Evolutionary conservation across 306 rosid genomes (phyloP).

Genomic region (Abrus precatorius): DNA sequence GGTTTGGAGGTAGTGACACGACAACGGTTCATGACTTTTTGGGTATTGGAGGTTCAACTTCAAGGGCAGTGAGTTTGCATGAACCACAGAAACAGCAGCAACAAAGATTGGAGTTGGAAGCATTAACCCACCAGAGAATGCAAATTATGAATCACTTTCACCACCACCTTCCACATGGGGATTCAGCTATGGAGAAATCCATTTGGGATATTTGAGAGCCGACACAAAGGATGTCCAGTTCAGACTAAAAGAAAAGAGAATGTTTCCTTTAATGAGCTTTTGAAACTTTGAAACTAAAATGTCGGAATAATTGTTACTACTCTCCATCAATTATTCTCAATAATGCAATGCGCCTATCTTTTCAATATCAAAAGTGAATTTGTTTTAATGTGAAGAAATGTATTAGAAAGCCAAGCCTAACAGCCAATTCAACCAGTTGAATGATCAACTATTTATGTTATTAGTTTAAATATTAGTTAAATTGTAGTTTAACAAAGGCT

Average conservation of each 20-base stretch:
- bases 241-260: conserved; percentile 1
- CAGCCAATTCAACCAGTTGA: background rate
- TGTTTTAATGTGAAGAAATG: background rate
- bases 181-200: conserved; percentile 45
- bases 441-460: no score
- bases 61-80: conserved; percentile 47
- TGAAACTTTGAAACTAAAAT: background rate
- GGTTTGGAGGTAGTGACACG: conserved; percentile 50
- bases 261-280: conserved; percentile 1
- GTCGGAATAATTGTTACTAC: background rate
- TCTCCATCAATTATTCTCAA: background rate
- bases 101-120: conserved; percentile 60
- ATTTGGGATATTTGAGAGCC: conserved; percentile 32
- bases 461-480: no score
- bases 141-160: conserved; percentile 54
- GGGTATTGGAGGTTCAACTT: conserved; percentile 63
- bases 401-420: background rate
- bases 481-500: background rate
- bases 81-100: conserved; percentile 59
- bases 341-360: background rate
- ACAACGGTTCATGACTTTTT: conserved; percentile 65
- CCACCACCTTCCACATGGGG: conserved; percentile 54
- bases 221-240: background rate
- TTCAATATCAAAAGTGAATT: background rate
- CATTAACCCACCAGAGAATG: conserved; percentile 55